phyloP scores from a whole-genome alignment of 208 protist genomes.

The Angomonas deanei region DNA sequence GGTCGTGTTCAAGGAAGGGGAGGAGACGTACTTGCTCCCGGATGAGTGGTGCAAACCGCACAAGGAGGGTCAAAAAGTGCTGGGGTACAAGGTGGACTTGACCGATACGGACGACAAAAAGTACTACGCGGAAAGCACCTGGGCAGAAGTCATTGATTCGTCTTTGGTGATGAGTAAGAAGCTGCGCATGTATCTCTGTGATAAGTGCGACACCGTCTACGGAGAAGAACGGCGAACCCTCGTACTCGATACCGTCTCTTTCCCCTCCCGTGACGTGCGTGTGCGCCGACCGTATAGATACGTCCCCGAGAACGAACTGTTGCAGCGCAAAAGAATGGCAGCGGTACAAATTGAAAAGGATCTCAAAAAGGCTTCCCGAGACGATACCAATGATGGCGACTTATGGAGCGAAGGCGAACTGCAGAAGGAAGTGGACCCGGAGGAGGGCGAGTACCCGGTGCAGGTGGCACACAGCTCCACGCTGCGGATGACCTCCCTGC shows the following conservation, averaged over 20 bases:
- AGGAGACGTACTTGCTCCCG: not conserved
- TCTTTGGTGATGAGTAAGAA: slow-evolving; percentile 41
- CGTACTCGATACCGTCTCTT: slow-evolving; percentile 26
- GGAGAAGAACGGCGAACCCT: slow-evolving; percentile 36
- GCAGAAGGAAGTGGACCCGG: slow-evolving; percentile 9
- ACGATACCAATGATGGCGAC: too few species aligned
- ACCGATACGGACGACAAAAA: not conserved
- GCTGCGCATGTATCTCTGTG: slow-evolving; percentile 61
- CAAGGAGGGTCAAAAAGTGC: too few species aligned
- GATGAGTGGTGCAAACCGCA: not conserved
- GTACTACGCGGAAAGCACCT: slow-evolving; percentile 6
- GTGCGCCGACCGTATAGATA: not conserved
- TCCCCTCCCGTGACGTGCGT: not conserved
- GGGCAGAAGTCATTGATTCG: slow-evolving; percentile 38
- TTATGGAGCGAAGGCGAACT: too few species aligned
- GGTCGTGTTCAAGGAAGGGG: not conserved
- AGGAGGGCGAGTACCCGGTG: slow-evolving; percentile 12
- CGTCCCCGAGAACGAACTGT: not conserved
- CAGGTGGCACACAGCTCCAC: slow-evolving; percentile 29
- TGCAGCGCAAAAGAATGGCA: not conserved
- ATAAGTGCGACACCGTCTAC: slow-evolving; percentile 65
- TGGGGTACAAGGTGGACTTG: not conserved
- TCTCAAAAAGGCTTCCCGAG: not conserved
- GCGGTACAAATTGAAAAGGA: not conserved
- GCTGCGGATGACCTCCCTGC: slow-evolving; percentile 35